Evolutionary conservation across 108 stramenopile genomes (phyloP).

Genomic region (Skeletonema potamos): DNA sequence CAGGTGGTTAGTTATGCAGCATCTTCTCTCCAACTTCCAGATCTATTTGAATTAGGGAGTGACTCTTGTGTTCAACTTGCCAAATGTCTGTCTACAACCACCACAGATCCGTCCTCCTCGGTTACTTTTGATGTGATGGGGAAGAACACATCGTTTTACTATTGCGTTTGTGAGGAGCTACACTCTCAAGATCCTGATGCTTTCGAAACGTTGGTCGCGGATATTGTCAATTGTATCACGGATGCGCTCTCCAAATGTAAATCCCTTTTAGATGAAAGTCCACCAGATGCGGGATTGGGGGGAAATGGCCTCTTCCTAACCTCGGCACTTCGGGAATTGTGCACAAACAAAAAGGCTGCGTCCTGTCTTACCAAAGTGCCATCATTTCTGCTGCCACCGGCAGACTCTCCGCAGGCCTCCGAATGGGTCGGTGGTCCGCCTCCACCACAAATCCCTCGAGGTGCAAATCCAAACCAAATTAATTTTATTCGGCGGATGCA

Average conservation of each 20-base stretch:
- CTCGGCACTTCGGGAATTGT: conserved; percentile 62
- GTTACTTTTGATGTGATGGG: conserved; percentile 71
- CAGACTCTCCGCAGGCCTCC: conserved; percentile 52
- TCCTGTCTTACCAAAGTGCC: conserved; percentile 41
- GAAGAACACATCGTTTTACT: conserved; percentile 64
- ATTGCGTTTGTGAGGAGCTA: conserved; percentile 74
- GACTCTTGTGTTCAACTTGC: conserved; percentile 59
- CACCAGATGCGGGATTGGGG: conserved; percentile 10
- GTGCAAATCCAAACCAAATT: conserved; percentile 33
- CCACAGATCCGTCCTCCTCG: conserved; percentile 48
- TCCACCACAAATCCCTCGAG: conserved; percentile 30
- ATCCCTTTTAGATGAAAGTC: conserved; percentile 44
- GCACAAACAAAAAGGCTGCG: conserved; percentile 76
- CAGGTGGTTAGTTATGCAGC: conserved; percentile 81
- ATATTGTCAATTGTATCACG: conserved; percentile 32
- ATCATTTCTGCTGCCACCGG: conserved; percentile 64
- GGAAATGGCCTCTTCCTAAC: conserved; percentile 51
- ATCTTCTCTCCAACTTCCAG: conserved; percentile 72
- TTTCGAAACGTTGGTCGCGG: conserved; percentile 50
- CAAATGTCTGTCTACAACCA: conserved; percentile 44
- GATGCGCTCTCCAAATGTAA: conserved; percentile 52
- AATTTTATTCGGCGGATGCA: conserved; percentile 59
- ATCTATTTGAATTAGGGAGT: conserved; percentile 66
- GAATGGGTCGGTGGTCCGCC: conserved; percentile 54
- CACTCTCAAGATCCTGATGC: conserved; percentile 56